These are phyloP conservation scores for Pittosporum tobira DNA, from an alignment of 129 eudicot genomes.

Conservation along the genomic window DNA sequence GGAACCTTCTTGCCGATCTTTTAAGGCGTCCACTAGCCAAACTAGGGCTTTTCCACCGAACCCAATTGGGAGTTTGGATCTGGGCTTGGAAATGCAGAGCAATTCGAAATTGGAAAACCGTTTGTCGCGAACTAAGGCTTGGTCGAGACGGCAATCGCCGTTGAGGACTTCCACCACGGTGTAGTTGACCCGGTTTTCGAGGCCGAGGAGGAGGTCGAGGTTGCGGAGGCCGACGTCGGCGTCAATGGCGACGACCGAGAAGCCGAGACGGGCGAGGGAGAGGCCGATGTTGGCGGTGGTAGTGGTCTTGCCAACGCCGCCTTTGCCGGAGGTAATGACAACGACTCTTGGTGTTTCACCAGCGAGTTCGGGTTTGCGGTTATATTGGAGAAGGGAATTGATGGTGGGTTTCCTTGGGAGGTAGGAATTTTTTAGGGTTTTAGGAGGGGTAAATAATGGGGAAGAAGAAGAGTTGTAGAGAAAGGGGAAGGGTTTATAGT, in stretches of 20 bases:
- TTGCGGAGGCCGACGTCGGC: constrained; percentile 96
- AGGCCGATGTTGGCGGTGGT: constrained; percentile 88
- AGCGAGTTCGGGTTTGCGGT: constrained; percentile 88
- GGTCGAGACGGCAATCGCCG: constrained; percentile 96
- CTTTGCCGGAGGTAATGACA: constrained; percentile 90
- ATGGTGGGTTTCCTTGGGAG: constrained; percentile 13
- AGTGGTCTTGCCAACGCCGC: constrained; percentile 81
- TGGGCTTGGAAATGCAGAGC: constrained; percentile 79
- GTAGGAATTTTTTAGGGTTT: constrained; percentile 22
- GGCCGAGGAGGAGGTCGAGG: constrained; percentile 88
- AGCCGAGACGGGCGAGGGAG: constrained; percentile 76
- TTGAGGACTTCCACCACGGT: constrained; percentile 86
- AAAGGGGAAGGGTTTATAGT: constrained; percentile 28
- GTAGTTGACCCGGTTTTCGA: constrained; percentile 91
- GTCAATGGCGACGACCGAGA: constrained; percentile 88
- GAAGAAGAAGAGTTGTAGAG: constrained; percentile 19
- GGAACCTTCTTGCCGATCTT: constrained; percentile 58
- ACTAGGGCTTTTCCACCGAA: constrained; percentile 85
- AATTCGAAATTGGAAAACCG: constrained; percentile 87
- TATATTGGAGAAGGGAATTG: constrained; percentile 65
- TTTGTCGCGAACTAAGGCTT: constrained; percentile 81
- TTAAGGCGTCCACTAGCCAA: constrained; percentile 94
- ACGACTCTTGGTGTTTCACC: constrained; percentile 84
- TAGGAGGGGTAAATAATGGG: constrained; percentile 16
- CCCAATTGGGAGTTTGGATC: constrained; percentile 84